These are phyloP conservation scores for Saccharomycopsis javanensis DNA, from an alignment of 805 yeast species.

Conservation along the genomic window DNA sequence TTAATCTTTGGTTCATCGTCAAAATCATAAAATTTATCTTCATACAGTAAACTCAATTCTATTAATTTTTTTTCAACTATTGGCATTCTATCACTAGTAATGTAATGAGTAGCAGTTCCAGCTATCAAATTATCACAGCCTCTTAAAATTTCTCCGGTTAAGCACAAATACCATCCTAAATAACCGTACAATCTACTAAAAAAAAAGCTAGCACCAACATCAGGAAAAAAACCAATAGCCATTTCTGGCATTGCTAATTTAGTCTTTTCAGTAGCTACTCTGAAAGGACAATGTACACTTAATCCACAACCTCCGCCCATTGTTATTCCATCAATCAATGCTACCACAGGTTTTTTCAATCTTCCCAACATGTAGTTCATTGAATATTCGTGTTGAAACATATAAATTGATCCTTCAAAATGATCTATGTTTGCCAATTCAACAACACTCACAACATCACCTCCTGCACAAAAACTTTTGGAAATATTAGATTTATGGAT, in stretches of 20 bases:
- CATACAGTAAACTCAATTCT: constrained; percentile 34
- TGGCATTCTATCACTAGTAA: constrained; percentile 52
- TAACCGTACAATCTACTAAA: constrained; percentile 73
- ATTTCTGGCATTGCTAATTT: constrained; percentile 96
- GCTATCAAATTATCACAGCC: constrained; percentile 76
- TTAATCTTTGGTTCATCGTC: constrained; percentile 21
- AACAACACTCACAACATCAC: constrained; percentile 68
- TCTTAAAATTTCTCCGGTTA: constrained; percentile 70
- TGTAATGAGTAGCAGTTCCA: constrained; percentile 87
- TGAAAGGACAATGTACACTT: constrained; percentile 81
- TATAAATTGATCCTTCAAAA: constrained; percentile 23
- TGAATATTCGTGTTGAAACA: constrained; percentile 18
- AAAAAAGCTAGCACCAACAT: constrained; percentile 90
- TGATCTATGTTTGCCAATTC: constrained; percentile 37
- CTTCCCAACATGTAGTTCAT: constrained; percentile 57
- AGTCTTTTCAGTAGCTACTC: constrained; percentile 84
- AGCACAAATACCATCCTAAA: constrained; percentile 74
- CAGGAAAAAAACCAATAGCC: constrained; percentile 93
- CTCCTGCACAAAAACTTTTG: constrained; percentile 74
- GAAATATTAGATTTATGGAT: constrained; percentile 11
- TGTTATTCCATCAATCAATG: constrained; percentile 82
- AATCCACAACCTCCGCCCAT: constrained; percentile 99
- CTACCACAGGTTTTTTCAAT: constrained; percentile 71
- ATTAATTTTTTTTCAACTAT: constrained; percentile 56
- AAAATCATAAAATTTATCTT: constrained; percentile 17